These are phyloP conservation scores for Yamadazyma scolyti DNA, from an alignment of 805 yeast species.

Conservation along the genomic window DNA sequence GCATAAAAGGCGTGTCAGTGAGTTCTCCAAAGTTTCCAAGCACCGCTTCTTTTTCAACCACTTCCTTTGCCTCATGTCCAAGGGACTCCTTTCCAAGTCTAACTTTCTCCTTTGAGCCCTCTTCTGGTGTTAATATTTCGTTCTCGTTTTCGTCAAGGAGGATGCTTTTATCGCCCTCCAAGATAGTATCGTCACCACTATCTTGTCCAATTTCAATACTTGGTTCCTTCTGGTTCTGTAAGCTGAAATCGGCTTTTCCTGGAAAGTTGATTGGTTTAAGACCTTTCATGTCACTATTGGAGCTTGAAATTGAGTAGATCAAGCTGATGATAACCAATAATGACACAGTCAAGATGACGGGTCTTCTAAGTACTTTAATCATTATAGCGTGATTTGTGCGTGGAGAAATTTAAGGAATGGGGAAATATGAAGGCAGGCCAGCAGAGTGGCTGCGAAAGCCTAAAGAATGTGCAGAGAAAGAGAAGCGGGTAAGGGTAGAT, in stretches of 20 bases:
- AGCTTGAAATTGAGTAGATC: constrained; percentile 23
- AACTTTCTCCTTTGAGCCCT: background rate
- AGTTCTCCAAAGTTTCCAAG: constrained; percentile 9
- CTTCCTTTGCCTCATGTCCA: background rate
- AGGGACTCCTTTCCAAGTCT: background rate
- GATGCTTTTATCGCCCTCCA: constrained; percentile 6
- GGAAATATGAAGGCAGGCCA: background rate
- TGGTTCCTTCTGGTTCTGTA: too few species aligned
- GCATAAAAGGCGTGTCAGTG: constrained; percentile 70
- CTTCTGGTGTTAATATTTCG: constrained; percentile 1
- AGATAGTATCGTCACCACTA: constrained; percentile 5
- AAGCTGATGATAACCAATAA: constrained; percentile 21
- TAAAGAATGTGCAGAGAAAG: too few species aligned
- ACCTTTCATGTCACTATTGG: constrained; percentile 16
- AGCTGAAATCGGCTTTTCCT: too few species aligned
- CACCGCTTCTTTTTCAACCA: constrained; percentile 1
- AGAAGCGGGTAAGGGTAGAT: too few species aligned
- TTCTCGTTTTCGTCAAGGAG: constrained; percentile 2
- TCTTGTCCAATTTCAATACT: constrained; percentile 1
- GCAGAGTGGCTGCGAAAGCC: too few species aligned
- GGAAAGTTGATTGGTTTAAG: constrained; percentile 19
- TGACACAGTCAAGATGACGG: constrained; percentile 21
- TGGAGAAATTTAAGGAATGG: background rate
- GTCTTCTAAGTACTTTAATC: constrained; percentile 23
- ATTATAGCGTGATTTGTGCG: too few species aligned